Conservation (phyloP, 805 yeast genomes). For the Yarrowia sp. region DNA sequence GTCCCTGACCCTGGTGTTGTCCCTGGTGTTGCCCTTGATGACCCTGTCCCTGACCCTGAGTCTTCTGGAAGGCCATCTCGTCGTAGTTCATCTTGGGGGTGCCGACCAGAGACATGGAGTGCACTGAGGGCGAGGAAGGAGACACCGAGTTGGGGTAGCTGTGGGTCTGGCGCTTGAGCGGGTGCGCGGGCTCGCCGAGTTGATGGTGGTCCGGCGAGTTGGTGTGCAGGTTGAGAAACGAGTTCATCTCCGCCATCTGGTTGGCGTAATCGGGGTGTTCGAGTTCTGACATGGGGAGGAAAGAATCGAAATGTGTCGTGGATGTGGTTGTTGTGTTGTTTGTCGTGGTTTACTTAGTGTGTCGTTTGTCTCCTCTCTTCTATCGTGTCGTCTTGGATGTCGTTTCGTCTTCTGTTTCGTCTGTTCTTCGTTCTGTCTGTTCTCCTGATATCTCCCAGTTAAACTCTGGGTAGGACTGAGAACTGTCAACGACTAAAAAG, state of each 20-base stretch:
- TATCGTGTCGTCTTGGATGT: too few species aligned
- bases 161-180: slow-evolving; percentile 34
- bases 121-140: slow-evolving; percentile 23
- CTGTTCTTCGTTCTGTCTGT: too few species aligned
- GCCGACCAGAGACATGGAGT: slow-evolving; percentile 37
- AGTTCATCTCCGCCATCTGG: slow-evolving; percentile 38
- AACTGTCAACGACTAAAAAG: too few species aligned
- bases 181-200: background rate
- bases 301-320: background rate
- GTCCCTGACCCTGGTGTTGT: background rate
- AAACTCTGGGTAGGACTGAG: too few species aligned
- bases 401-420: too few species aligned
- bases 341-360: background rate
- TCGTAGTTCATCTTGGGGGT: slow-evolving; percentile 31
- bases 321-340: background rate
- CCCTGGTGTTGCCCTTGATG: background rate
- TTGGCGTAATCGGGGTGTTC: slow-evolving; percentile 38
- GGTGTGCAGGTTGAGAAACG: slow-evolving; percentile 37
- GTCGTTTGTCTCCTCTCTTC: background rate
- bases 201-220: slow-evolving; percentile 34
- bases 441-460: too few species aligned
- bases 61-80: slow-evolving; percentile 21
- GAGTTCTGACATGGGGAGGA: slow-evolving; percentile 9
- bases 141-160: slow-evolving; percentile 38
- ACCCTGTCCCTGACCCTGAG: background rate